phyloP scores from a whole-genome alignment of 2,329 filamentous ascomycete species.

The Colletotrichum aenigma region DNA sequence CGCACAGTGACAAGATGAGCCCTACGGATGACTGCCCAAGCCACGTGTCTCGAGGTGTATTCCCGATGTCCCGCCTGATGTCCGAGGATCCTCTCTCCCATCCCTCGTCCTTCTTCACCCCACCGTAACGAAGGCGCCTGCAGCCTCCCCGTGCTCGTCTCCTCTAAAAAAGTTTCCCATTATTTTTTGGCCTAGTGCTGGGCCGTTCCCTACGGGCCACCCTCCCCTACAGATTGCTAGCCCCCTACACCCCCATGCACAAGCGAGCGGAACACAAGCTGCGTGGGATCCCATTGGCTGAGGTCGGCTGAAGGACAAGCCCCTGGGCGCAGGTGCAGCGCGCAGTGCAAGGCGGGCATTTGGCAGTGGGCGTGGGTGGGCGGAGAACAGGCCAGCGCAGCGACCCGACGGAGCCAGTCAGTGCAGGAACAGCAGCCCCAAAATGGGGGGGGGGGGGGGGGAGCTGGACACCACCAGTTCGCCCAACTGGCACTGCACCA shows the following conservation, averaged over 20 bases:
- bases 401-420: slow-evolving; percentile 10
- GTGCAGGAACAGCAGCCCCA: slow-evolving; percentile 16
- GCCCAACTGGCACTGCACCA: neutral
- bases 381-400: slow-evolving; percentile 13
- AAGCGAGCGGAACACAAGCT: slow-evolving; percentile 6
- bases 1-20: neutral
- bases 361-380: neutral
- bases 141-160: slow-evolving; percentile 10
- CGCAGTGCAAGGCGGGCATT: neutral
- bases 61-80: slow-evolving; percentile 11
- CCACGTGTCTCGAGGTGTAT: neutral
- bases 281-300: neutral
- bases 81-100: slow-evolving; percentile 1
- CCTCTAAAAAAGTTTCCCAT: slow-evolving; percentile 1
- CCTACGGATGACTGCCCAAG: neutral
- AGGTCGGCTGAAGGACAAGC: neutral
- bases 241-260: neutral
- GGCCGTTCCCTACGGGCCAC: neutral
- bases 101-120: neutral
- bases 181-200: neutral
- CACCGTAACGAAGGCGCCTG: slow-evolving; percentile 6
- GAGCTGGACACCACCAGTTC: neutral
- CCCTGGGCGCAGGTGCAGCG: neutral
- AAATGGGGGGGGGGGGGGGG: slow-evolving; percentile 8
- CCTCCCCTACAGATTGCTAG: neutral